phyloP scores from a whole-genome alignment of 148 eudicot species.

The Rhododendron ovatum region DNA sequence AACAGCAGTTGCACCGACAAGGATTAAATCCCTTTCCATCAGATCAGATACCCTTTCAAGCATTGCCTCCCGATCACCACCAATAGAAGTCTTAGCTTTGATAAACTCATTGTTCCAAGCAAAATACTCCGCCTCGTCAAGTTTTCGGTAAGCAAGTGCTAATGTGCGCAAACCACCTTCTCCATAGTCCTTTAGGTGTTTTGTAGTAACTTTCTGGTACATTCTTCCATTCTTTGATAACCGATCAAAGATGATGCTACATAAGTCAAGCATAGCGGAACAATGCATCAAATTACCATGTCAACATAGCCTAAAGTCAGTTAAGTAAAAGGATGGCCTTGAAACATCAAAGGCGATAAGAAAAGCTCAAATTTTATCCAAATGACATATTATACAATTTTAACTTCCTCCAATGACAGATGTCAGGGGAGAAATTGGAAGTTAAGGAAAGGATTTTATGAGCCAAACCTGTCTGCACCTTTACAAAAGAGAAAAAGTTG shows the following conservation, averaged over 20 bases:
- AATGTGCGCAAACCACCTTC: conserved; percentile 88
- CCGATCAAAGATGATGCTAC: conserved; percentile 87
- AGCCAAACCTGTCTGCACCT: conserved; percentile 78
- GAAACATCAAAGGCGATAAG: background rate
- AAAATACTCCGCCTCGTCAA: conserved; percentile 63
- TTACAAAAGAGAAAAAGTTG: conserved; percentile 62
- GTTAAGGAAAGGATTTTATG: background rate
- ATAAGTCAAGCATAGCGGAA: conserved; percentile 11
- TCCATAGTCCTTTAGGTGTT: conserved; percentile 82
- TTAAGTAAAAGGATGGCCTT: background rate
- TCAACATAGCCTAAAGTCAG: background rate
- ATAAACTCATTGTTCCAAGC: conserved; percentile 78
- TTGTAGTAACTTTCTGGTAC: conserved; percentile 59
- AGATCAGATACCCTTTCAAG: conserved; percentile 63
- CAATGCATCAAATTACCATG: conserved; percentile 1
- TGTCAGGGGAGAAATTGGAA: background rate
- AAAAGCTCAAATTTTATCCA: background rate
- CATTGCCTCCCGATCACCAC: conserved; percentile 66
- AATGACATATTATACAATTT: background rate
- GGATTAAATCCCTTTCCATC: conserved; percentile 87
- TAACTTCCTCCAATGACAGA: too few species aligned
- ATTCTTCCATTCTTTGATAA: conserved; percentile 71
- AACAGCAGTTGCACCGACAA: conserved; percentile 94
- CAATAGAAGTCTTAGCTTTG: conserved; percentile 68
- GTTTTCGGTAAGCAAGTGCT: conserved; percentile 78